Base-by-base conservation (phyloP, 2,329 filamentous ascomycete species). In the Cercospora citrullina region DNA sequence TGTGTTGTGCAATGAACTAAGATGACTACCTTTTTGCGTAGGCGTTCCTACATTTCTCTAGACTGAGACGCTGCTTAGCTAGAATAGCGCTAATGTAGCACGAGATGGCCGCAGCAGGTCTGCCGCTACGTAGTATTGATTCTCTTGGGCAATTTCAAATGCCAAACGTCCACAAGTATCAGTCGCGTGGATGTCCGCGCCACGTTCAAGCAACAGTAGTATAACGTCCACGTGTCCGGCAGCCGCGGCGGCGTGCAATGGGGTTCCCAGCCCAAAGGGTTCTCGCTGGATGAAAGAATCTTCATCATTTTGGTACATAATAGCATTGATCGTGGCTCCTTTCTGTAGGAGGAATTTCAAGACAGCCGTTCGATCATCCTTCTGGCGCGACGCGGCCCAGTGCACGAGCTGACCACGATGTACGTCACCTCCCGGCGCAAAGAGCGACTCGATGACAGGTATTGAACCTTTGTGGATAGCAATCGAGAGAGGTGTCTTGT, bases 321-420 rank as follows among this genome's bases (percentile, higher is more conserved):
- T 60, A 23, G 60, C 53, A 64, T 67, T 63, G 16, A 67, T 30
- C 16, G 48, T 9, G 6, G 65, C 59, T 7, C 60, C 48, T 58
- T 67, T 67, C n/a, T 60, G 30, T 5, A 67, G 65, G 30, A 67
- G 18, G 9, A 63, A 36, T 14, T 64, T 33, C n/a, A 67, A 8
- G 31, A 60, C 60, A 39, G 30, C 48, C 23, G 33, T 12, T 60
- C 60, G 65, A 60, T 67, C 65, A 26, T 63, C 31, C 26, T 26
- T 33, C 31, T 60, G 18, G 33, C 65, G 60, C 60, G 23, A 48
- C 28, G 61, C 64, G 55, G 68, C 70, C 23, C 55, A 64, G 60
- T 70, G 66, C 12, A 72, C 63, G 39, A 70, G 68, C 33, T 70
- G 65, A 28, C 68, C 66, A 30, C 53, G 55, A 61, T 61, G 16